Base-by-base conservation (phyloP, 148 eudicot genomes). In the Dianthus caryophyllus region DNA sequence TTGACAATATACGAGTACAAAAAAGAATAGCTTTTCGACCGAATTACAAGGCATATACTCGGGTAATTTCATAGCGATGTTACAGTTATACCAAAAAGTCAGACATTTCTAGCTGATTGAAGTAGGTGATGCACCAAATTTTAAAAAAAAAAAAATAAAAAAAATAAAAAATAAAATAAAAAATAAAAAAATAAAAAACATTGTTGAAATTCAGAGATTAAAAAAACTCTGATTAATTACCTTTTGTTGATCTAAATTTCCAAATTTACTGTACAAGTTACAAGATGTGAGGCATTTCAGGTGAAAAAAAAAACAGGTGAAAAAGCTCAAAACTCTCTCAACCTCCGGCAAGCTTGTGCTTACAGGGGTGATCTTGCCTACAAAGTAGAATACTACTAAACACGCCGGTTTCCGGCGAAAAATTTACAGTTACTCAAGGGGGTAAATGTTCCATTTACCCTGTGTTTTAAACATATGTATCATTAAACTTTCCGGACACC, bases 321-420 rank as follows among this genome's bases (percentile, higher is more conserved):
- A 66, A 68, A 68, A 55, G 66, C 20, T 49, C 76, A 55, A 72
- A 65, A 53, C 70, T 70, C 78, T 80, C 49, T 77, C 85, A 60
- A 86, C 88, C 89, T 79, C 89, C 83, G 80, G 78, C 31, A 33
- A 73, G 81, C 83, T 78, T 84, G 72, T 68, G 85, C 87, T 75
- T 12, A 64, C 74, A 78, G 75, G 89, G 96, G 87, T 68, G 69
- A 38, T 68, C 64, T 48, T 48, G 44, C 18, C 46, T 66, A 49
- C 49, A 71, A 52, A 57, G n/a, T n/a, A n/a, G n/a, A n/a, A n/a
- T n/a, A n/a, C n/a, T n/a, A n/a, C n/a, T n/a, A n/a, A n/a, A n/a
- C n/a, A 36, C 61, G 65, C 51, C 50, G 27, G 18, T 4, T 31
- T 52, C 21, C 20, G 51, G 66, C 53, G 39, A 39, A 55, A 77